phyloP scores from a whole-genome alignment of 1,284 basidiomycete species.

The Fomitiporia mediterranea region DNA sequence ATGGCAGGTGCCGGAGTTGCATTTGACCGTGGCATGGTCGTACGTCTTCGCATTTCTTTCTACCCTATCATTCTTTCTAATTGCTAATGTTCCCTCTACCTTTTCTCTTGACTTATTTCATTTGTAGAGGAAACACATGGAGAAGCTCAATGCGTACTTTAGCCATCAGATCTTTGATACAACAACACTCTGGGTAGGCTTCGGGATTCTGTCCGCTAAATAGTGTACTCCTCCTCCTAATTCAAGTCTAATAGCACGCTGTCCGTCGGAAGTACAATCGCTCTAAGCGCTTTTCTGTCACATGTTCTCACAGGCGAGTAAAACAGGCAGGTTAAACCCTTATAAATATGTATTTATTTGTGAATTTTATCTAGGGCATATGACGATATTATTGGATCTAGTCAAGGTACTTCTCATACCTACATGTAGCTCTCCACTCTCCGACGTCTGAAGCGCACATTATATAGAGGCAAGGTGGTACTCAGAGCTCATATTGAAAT shows the following conservation, averaged over 20 bases:
- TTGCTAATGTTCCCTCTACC: background rate
- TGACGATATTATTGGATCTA: conserved; percentile 15
- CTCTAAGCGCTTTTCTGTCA: conserved; percentile 1
- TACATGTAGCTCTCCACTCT: background rate
- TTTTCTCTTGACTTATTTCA: background rate
- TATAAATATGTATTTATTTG: background rate
- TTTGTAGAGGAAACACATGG: conserved; percentile 16
- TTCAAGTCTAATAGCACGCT: background rate
- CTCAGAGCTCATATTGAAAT: conserved; percentile 7
- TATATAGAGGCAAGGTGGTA: conserved; percentile 11
- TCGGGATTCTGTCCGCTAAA: background rate
- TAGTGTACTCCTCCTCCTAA: background rate
- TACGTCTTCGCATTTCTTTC: background rate
- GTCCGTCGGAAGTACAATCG: conserved; percentile 16
- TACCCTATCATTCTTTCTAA: background rate
- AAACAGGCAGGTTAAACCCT: background rate
- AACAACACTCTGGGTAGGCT: conserved; percentile 16
- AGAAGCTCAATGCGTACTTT: conserved; percentile 16
- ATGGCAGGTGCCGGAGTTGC: conserved; percentile 20
- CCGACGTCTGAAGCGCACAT: background rate
- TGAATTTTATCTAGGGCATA: background rate
- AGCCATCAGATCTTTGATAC: conserved; percentile 19
- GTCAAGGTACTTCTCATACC: conserved; percentile 2
- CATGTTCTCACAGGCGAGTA: conserved; percentile 12
- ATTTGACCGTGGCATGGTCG: conserved; percentile 18